Evolutionary conservation across 2,329 filamentous ascomycete species (phyloP), one percentile per base, ranked within the genome.

Genomic region (Trichophyton verrucosum): DNA sequence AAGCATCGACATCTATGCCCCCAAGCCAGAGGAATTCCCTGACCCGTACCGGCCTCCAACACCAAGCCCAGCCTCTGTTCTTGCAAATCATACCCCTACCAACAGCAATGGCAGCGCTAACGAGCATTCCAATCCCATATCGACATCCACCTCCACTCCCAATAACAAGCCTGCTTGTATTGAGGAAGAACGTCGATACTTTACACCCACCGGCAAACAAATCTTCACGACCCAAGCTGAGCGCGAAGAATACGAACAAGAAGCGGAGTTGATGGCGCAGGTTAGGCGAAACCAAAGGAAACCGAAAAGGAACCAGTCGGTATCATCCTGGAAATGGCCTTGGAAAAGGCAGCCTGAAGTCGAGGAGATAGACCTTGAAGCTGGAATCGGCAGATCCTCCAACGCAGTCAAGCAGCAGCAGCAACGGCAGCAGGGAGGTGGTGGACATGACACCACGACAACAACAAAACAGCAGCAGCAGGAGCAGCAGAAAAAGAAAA

Each of bases 171-270:
- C 17, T 62, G 61, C 63, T 61, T 64, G 61, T 62, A 65, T 63
- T 1, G 55, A 9, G 22, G 33, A 24, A 42, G 17, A 42, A 44
- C 17, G n/a, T 9, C 40, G 40, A 11, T 57, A 60, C 62, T 69
- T 66, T 62, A 66, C 65, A n/a, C 69, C 70, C 40, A 36, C 62
- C 44, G 62, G 57, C 13, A 46, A 59, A 0, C 68, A 69, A 36
- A 61, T 74, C 4, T 66, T 75, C 47, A 68, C 71, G 2, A 75
- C 74, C 0, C 63, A 73, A 46, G 76, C 76, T 1, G 76, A 77
- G 62, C 71, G 74, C 0, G 74, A 76, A 61, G 76, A 64, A 42
- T 71, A 72, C 15, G 70, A 70, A 44, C 67, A 75, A 63, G 74
- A 74, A 64, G 67, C 70, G 11, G 65, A 69, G 33, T 62, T 75